Evolutionary conservation across 78 protist genomes (phyloP).

Genomic region (Chrysochromulina parva): DNA sequence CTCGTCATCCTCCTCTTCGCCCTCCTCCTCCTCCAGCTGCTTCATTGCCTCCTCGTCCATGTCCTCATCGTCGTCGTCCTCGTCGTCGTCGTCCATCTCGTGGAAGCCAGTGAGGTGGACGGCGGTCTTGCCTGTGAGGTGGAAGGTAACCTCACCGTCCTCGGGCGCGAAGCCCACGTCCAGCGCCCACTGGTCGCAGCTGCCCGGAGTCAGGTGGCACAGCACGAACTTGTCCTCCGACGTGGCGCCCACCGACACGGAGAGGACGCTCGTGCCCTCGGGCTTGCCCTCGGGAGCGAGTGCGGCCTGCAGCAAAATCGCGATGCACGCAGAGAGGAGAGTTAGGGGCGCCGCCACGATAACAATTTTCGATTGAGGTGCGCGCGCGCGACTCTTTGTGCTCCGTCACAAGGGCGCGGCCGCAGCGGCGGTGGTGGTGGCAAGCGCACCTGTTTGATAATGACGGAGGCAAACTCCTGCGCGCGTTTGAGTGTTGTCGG

Average conservation of each 20-base stretch:
- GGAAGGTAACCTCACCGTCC: not conserved
- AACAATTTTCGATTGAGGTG: no score
- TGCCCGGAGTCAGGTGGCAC: slow-evolving; percentile 2
- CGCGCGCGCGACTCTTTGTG: not conserved
- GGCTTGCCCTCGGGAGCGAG: not conserved
- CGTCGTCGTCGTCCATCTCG: not conserved
- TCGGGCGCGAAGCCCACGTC: slow-evolving; percentile 5
- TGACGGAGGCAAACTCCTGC: not conserved
- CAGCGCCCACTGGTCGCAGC: not conserved
- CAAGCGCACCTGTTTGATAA: not conserved
- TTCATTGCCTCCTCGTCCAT: not conserved
- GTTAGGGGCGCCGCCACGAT: not conserved
- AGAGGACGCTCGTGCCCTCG: not conserved
- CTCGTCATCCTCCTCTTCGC: not conserved
- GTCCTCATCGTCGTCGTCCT: not conserved
- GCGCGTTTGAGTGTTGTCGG: not conserved
- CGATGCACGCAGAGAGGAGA: not conserved
- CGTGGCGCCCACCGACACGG: not conserved
- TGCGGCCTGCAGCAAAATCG: not conserved
- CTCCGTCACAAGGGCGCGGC: not conserved
- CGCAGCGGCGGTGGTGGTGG: not conserved
- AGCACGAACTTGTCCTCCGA: not conserved
- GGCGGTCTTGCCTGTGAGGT: not conserved
- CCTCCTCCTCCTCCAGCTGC: no score
- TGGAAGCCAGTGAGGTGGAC: not conserved